Conservation (phyloP, 2,329 filamentous ascomycete genomes). For the Truncatella angustata region DNA sequence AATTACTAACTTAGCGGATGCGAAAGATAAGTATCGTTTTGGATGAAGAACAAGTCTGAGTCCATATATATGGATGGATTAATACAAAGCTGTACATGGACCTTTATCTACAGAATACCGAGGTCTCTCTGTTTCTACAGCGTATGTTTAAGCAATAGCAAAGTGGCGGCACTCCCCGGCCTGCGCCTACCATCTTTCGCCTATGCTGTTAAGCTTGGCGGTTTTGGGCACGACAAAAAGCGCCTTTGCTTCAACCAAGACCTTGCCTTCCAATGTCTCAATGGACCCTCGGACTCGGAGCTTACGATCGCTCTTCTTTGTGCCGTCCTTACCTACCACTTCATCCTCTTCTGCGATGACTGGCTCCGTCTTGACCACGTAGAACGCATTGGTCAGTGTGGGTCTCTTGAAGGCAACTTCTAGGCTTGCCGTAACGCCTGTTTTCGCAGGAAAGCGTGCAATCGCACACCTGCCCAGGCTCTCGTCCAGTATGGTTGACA, state of each 20-base stretch:
- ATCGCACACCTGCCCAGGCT: conserved; percentile 63
- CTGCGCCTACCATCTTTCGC: not conserved
- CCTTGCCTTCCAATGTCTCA: conserved; percentile 51
- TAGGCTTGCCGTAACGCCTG: conserved; percentile 56
- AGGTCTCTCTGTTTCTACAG: too few relatives aligned
- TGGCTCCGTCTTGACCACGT: conserved; percentile 55
- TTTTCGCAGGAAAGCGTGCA: conserved; percentile 41
- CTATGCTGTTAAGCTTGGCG: conserved; percentile 29
- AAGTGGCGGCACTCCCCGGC: not conserved
- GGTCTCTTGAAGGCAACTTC: conserved; percentile 62
- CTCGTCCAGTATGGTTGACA: conserved; percentile 70
- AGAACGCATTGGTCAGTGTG: conserved; percentile 59
- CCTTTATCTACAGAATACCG: too few relatives aligned
- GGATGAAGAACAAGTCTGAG: too few relatives aligned
- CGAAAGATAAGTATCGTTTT: too few relatives aligned
- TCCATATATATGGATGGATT: too few relatives aligned
- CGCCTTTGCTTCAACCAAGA: conserved; percentile 57
- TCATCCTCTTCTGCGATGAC: conserved; percentile 27
- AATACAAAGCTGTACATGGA: too few relatives aligned
- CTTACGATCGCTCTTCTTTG: conserved; percentile 42
- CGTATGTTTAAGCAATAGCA: too few relatives aligned
- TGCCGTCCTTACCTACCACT: conserved; percentile 12
- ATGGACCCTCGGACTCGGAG: conserved; percentile 52
- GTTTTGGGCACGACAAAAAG: conserved; percentile 59
- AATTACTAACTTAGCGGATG: too few relatives aligned